phyloP scores from a whole-genome alignment of 2,329 filamentous ascomycete genomes.

The Amauroascus verrucosus region DNA sequence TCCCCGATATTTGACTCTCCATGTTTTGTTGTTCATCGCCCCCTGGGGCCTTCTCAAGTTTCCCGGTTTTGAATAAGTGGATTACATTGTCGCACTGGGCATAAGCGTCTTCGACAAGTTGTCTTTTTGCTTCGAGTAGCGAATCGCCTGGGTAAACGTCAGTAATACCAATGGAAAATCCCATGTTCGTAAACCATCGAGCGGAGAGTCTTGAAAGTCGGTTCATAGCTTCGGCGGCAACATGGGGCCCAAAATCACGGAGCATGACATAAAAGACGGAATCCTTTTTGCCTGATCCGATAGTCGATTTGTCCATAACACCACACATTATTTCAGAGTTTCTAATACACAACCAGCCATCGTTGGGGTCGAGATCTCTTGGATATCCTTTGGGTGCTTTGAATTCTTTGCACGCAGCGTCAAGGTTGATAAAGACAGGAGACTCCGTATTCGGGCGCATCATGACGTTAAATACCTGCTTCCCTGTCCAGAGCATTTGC shows the following conservation, averaged over 20 bases:
- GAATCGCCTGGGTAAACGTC: conserved; percentile 77
- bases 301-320: conserved; percentile 92
- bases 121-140: conserved; percentile 62
- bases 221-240: conserved; percentile 87
- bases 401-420: conserved; percentile 79
- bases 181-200: conserved; percentile 74
- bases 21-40: conserved; percentile 87
- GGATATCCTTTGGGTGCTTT: conserved; percentile 32
- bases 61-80: conserved; percentile 65
- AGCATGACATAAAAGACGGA: conserved; percentile 96
- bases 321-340: conserved; percentile 98
- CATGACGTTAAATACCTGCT: conserved; percentile 87
- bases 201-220: conserved; percentile 83
- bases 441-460: conserved; percentile 82
- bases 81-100: conserved; percentile 74
- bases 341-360: conserved; percentile 82
- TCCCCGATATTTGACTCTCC: conserved; percentile 81
- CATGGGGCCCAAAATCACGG: conserved; percentile 83
- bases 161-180: conserved; percentile 91
- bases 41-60: conserved; percentile 73
- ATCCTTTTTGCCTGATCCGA: conserved; percentile 96
- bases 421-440: conserved; percentile 76
- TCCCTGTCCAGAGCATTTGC: conserved; percentile 84
- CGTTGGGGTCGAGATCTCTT: conserved; percentile 65
- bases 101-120: conserved; percentile 69